phyloP scores from a whole-genome alignment of 768 basidiomycete genomes.

The Hypholoma fasciculare region DNA sequence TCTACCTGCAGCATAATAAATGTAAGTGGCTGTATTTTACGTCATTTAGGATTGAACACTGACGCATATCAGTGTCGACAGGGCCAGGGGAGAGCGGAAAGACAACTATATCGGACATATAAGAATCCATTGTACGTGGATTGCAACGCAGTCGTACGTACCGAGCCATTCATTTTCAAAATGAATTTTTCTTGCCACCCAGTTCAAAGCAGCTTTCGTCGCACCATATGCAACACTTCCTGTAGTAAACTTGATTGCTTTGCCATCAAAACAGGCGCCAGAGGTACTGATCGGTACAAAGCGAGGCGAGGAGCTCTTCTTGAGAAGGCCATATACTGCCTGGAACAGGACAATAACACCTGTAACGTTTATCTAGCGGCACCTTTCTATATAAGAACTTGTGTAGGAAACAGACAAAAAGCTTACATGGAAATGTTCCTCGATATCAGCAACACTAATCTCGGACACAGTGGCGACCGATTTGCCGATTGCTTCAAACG shows the following conservation, averaged over 20 bases:
- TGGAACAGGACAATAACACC: slow-evolving; percentile 3
- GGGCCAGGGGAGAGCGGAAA: background rate
- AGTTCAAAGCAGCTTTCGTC: slow-evolving; percentile 1
- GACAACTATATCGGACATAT: background rate
- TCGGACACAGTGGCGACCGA: background rate
- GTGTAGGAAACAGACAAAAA: no score
- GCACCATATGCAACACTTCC: background rate
- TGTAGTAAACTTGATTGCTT: background rate
- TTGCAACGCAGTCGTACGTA: background rate
- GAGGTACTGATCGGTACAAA: background rate
- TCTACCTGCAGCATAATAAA: background rate
- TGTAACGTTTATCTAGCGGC: slow-evolving; percentile 5
- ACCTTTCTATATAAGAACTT: no score
- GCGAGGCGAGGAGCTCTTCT: background rate
- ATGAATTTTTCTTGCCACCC: slow-evolving; percentile 2
- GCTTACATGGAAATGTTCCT: background rate
- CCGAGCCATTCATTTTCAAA: slow-evolving; percentile 6
- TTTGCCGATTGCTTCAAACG: no score
- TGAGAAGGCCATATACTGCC: background rate
- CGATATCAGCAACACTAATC: background rate
- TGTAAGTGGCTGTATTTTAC: no score
- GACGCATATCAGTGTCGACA: background rate
- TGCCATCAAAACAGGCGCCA: background rate
- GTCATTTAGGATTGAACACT: background rate
- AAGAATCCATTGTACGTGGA: background rate